Evolutionary conservation across 106 monocot genomes (phyloP), one percentile per base, ranked within the genome.

Genomic region (Iris macrosiphon): DNA sequence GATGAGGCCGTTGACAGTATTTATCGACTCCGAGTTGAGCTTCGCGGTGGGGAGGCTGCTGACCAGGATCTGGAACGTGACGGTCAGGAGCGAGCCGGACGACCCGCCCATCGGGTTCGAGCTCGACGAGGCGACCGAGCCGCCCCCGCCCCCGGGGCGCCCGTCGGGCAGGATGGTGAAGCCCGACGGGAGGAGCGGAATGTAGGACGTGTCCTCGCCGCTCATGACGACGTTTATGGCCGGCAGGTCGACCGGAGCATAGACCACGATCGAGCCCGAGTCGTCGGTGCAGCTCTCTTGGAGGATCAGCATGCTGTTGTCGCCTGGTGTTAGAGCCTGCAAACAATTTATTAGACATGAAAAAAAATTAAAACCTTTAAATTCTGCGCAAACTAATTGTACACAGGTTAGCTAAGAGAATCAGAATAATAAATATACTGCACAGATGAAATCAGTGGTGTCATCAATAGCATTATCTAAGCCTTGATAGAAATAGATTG

Each of bases 241-340:
- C 1, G 65, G 72, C 2, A 82, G 51, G 60, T 92, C 92, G 39
- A 92, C 48, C 0, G 92, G 86, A 1, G 82, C 63, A 31, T 92
- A 92, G 6, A 92, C 79, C 7, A 92, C 82, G 22, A 92, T 25
- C 0, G 92, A 79, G 0, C 75, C 86, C 5, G 79, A 92, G 17
- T 75, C 40, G 22, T 86, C 92, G 2, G 82, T 86, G 76, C 82
- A 92, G 70, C 86, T 86, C 79, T 92, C 92, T 61, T n/a, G n/a
- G n/a, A n/a, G n/a, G n/a, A n/a, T n/a, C n/a, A n/a, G n/a, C n/a
- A n/a, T n/a, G n/a, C n/a, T 92, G 92, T 16, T 86, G 69, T 29
- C n/a, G n/a, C n/a, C n/a, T n/a, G n/a, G n/a, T n/a, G n/a, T n/a
- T n/a, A n/a, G n/a, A n/a, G n/a, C n/a, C n/a, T n/a, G n/a, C n/a